Conservation (phyloP, 225 moss, liverwort and hornwort species). For the Lunularia cruciata region DNA sequence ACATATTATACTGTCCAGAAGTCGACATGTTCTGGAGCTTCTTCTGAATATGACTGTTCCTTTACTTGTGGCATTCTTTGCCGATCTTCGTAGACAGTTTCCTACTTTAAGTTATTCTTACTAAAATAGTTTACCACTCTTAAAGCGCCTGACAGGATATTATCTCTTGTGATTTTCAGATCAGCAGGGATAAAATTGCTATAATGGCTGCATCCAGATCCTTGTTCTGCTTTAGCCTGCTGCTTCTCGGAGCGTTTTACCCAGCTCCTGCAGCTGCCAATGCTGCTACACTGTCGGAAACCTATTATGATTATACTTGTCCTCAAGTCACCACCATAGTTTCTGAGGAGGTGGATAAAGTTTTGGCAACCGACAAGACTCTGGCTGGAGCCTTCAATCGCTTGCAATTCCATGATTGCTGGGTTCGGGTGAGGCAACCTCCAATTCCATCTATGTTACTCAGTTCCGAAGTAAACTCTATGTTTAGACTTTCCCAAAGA, state of each 20-base stretch:
- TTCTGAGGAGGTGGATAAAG: neutral
- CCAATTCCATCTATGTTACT: too few relatives aligned
- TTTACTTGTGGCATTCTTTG: too few relatives aligned
- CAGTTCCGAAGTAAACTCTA: too few relatives aligned
- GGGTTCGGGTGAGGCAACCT: constrained; percentile 1
- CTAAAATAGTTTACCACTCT: too few relatives aligned
- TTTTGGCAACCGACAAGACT: neutral
- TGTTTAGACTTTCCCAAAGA: neutral
- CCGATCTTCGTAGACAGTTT: too few relatives aligned
- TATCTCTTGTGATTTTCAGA: too few relatives aligned
- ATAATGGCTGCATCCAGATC: neutral
- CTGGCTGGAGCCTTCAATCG: neutral
- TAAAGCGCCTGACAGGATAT: too few relatives aligned
- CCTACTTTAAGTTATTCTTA: too few relatives aligned
- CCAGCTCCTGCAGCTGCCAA: neutral
- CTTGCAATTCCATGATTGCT: neutral
- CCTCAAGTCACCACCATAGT: neutral
- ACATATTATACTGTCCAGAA: too few relatives aligned
- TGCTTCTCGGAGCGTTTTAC: neutral
- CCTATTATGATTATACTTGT: neutral
- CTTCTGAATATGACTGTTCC: too few relatives aligned
- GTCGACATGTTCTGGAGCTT: too few relatives aligned
- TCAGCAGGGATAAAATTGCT: too few relatives aligned
- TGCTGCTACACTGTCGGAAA: neutral
- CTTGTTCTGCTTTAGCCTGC: neutral